Conservation (phyloP, 306 rosid genomes). For the Fagus sylvatica region DNA sequence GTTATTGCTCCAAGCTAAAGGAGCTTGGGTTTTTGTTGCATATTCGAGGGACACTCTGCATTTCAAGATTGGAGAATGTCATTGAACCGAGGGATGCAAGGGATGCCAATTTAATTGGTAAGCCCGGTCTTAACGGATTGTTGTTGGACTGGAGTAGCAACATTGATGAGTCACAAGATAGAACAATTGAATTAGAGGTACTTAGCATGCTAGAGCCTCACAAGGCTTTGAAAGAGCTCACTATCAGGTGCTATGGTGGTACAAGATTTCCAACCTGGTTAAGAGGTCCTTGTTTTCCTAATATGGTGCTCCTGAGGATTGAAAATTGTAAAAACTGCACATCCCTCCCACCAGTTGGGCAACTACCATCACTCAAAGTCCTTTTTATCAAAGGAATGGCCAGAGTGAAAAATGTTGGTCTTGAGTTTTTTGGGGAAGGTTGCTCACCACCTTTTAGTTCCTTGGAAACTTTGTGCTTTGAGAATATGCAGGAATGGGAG, state of each 20-base stretch:
- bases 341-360: constrained; percentile 4
- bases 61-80: constrained; percentile 14
- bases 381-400: not conserved
- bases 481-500: constrained; percentile 2
- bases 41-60: constrained; percentile 1
- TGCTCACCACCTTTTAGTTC: not conserved
- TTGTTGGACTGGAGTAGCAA: not conserved
- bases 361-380: not conserved
- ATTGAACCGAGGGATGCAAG: not conserved
- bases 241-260: not conserved
- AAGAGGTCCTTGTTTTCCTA: not conserved
- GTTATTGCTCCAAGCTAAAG: not conserved
- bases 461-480: not conserved
- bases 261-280: constrained; percentile 10
- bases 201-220: constrained; percentile 3
- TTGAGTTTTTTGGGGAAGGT: constrained; percentile 10
- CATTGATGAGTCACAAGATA: not conserved
- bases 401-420: not conserved
- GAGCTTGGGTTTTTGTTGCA: not conserved
- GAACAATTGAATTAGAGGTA: not conserved
- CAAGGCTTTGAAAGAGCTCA: not conserved
- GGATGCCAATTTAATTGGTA: not conserved
- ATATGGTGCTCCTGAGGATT: not conserved
- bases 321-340: not conserved
- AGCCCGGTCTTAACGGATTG: not conserved